Base-by-base conservation (phyloP, 2,329 filamentous ascomycete species). In the Chrysoporthe deuterocubensis region DNA sequence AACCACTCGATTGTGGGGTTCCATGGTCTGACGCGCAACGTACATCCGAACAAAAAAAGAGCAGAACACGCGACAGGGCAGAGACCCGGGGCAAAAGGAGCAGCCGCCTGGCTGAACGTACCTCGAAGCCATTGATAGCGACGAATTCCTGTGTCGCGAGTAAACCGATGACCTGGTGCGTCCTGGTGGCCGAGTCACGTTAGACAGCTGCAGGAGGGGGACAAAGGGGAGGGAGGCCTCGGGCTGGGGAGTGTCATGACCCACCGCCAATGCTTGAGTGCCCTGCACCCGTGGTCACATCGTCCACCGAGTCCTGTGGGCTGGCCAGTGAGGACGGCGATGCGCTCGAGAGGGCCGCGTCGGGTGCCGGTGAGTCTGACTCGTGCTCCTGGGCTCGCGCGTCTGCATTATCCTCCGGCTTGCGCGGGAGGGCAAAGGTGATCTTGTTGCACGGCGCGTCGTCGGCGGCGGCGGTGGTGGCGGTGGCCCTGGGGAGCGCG, bases 371-470 rank as follows among this genome's bases (percentile, higher is more conserved):
- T 9, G 66, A 70, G 34, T 63, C 58, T 5, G 50, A 54, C 3
- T 21, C 59, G 18, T 57, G 50, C 2, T 57, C 52, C 16, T 56
- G 42, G 18, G 18, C 32, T 37, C 26, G 37, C 42, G 34, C 42
- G 21, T 62, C 65, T 16, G 40, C 50, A 32, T 40, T 61, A 40
- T 26, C 48, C 21, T 62, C 52, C 21, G 50, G 50, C 62, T 68
- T 68, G 40, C 44, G 50, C 26, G 68, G 68, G 43, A 70, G 60
- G 18, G 68, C 57, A 57, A 70, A 70, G 14, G 66, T 68, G 68
- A 70, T 68, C 52, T 62, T 67, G 58, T 11, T 48, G 37, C 59
- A 26, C 18, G 66, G 59, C 59, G 18, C 54, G 7, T 56, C 60
- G 7, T 58, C 63, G 13, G 26, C 26, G 26, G 26, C 26, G 26